These are phyloP conservation scores for Suhomyces chickasaworum DNA, from an alignment of 1,139 yeast genomes.

Conservation along the genomic window DNA sequence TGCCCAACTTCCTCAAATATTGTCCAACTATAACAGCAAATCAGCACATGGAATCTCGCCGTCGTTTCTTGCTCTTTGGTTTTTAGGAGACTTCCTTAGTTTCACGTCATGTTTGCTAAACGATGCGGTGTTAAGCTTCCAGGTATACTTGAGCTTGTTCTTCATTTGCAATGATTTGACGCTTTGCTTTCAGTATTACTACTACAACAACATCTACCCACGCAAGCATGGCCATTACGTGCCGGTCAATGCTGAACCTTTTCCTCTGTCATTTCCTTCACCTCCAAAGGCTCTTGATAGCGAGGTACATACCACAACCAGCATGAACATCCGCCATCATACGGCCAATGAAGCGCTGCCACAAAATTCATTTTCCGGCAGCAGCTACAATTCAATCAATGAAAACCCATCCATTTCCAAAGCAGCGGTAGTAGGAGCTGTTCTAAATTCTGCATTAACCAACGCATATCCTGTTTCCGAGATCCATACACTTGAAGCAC, in stretches of 20 bases:
- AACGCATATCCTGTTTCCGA: slow-evolving; percentile 24
- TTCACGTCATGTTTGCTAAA: slow-evolving; percentile 80
- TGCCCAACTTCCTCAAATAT: slow-evolving; percentile 86
- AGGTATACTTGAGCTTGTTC: slow-evolving; percentile 70
- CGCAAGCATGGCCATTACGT: slow-evolving; percentile 16
- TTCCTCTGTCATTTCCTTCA: slow-evolving; percentile 7
- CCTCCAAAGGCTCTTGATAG: slow-evolving; percentile 16
- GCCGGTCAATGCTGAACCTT: slow-evolving; percentile 9
- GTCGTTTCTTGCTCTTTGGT: slow-evolving; percentile 76
- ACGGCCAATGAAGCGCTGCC: slow-evolving; percentile 8
- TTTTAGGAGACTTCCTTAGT: slow-evolving; percentile 81
- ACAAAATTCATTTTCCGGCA: slow-evolving; percentile 7
- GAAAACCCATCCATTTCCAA: slow-evolving; percentile 13
- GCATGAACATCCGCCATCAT: slow-evolving; percentile 9
- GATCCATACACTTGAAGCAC: background rate
- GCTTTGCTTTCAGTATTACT: slow-evolving; percentile 74
- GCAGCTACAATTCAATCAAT: slow-evolving; percentile 31
- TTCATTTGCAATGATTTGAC: slow-evolving; percentile 73
- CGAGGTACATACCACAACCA: slow-evolving; percentile 6
- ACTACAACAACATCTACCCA: slow-evolving; percentile 55
- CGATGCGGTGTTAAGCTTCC: slow-evolving; percentile 71
- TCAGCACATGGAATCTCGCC: slow-evolving; percentile 88
- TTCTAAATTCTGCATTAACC: slow-evolving; percentile 26
- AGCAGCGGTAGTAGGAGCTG: slow-evolving; percentile 24
- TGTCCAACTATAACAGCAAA: slow-evolving; percentile 70